Evolutionary conservation across 75 land plant genomes (phyloP).

Genomic region (Selaginella tamariscina): DNA sequence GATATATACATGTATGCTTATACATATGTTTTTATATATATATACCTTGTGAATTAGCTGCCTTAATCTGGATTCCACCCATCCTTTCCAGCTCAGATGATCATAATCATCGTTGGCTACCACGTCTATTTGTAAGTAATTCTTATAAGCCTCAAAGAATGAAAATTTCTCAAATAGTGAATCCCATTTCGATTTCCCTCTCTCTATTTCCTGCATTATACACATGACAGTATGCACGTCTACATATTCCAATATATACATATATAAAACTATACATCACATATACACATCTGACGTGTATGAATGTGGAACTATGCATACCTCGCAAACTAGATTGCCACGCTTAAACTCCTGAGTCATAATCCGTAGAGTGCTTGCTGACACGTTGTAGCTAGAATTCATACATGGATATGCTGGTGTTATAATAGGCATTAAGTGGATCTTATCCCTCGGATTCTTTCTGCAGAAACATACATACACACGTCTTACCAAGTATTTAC

Average conservation of each 20-base stretch:
- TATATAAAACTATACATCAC: too few relatives aligned
- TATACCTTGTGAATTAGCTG: constrained; percentile 3
- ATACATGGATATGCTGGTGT: constrained; percentile 82
- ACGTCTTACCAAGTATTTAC: too few relatives aligned
- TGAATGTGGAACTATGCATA: too few relatives aligned
- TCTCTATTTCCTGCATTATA: constrained; percentile 48
- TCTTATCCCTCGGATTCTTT: constrained; percentile 48
- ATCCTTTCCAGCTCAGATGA: constrained; percentile 5
- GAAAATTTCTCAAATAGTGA: constrained; percentile 55
- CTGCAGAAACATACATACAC: too few relatives aligned
- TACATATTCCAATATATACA: background rate
- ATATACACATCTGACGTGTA: too few relatives aligned
- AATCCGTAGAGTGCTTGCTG: constrained; percentile 57
- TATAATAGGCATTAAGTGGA: constrained; percentile 73
- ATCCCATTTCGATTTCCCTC: constrained; percentile 44
- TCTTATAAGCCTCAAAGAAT: constrained; percentile 34
- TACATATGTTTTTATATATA: too few relatives aligned
- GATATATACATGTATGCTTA: too few relatives aligned
- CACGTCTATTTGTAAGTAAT: constrained; percentile 2
- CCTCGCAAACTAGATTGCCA: background rate
- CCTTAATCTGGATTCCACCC: constrained; percentile 8
- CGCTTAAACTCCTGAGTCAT: constrained; percentile 56
- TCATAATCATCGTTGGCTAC: constrained; percentile 2
- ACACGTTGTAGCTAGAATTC: constrained; percentile 82
- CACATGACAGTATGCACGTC: background rate